These are phyloP conservation scores for Zymoseptoria brevis DNA, from an alignment of 2,329 filamentous ascomycete species.

Conservation along the genomic window DNA sequence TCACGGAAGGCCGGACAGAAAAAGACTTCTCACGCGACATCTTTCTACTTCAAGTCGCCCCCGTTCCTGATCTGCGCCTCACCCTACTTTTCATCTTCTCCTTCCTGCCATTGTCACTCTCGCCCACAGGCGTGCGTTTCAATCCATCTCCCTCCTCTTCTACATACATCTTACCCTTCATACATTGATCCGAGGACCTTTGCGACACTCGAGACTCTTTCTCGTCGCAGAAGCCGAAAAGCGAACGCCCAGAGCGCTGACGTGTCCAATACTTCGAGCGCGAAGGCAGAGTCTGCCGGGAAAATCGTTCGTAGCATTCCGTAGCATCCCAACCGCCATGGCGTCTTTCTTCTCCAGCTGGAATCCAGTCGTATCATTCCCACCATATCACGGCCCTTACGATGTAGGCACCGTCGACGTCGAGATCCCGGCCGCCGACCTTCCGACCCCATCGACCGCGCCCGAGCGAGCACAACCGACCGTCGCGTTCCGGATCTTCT, in stretches of 20 bases:
- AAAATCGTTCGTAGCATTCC: neutral
- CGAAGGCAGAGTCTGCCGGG: neutral
- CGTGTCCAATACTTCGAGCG: neutral
- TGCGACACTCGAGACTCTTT: neutral
- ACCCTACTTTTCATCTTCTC: neutral
- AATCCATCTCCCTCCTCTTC: neutral
- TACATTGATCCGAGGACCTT: neutral
- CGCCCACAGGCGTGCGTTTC: neutral
- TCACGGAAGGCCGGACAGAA: neutral
- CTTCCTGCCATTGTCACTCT: neutral
- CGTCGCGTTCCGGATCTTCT: slow-evolving; percentile 74
- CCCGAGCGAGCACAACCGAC: slow-evolving; percentile 55
- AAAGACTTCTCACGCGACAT: neutral
- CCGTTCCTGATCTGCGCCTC: neutral
- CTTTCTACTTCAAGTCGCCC: neutral
- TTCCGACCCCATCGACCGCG: slow-evolving; percentile 49
- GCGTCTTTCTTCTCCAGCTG: slow-evolving; percentile 39
- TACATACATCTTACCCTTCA: neutral
- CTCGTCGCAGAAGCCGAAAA: neutral
- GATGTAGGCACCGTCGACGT: slow-evolving; percentile 73
- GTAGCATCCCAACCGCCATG: slow-evolving; percentile 23
- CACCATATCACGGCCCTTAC: slow-evolving; percentile 68
- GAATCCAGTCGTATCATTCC: slow-evolving; percentile 64
- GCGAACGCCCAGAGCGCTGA: neutral
- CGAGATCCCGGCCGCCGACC: slow-evolving; percentile 60